Conservation (phyloP, 352 stramenopile genomes). For the Globisporangium abappressorium region DNA sequence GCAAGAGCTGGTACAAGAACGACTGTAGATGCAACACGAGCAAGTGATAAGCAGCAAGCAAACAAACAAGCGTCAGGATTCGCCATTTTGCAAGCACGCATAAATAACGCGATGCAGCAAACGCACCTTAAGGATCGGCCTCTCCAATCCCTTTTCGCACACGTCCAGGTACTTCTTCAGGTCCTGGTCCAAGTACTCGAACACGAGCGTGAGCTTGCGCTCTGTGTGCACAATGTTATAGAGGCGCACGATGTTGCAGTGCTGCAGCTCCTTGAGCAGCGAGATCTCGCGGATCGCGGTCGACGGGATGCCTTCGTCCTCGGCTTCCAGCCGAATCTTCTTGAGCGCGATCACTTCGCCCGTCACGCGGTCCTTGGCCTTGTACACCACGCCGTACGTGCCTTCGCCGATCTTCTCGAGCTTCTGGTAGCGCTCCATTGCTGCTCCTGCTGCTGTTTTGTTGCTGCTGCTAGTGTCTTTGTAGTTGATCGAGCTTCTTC, state of each 20-base stretch:
- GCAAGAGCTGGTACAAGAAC: slow-evolving; percentile 99
- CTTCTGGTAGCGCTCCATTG: slow-evolving; percentile 93
- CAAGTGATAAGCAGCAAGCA: background rate
- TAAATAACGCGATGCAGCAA: background rate
- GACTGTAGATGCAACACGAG: slow-evolving; percentile 29
- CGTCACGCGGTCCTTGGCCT: slow-evolving; percentile 94
- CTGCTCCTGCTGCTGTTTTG: background rate
- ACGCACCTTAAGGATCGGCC: slow-evolving; percentile 77
- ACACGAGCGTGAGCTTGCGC: slow-evolving; percentile 98
- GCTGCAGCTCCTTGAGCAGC: slow-evolving; percentile 96
- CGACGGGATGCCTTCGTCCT: slow-evolving; percentile 97
- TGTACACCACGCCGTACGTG: slow-evolving; percentile 99
- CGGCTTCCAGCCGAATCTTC: slow-evolving; percentile 99
- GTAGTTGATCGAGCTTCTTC: background rate
- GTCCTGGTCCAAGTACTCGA: slow-evolving; percentile 99
- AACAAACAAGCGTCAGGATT: background rate
- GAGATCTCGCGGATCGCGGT: slow-evolving; percentile 99
- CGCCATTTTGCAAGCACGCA: slow-evolving; percentile 6
- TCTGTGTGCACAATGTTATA: slow-evolving; percentile 99
- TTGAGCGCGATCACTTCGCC: slow-evolving; percentile 99
- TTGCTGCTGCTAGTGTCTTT: background rate
- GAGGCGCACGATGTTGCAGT: slow-evolving; percentile 98
- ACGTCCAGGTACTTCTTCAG: slow-evolving; percentile 99
- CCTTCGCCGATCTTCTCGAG: slow-evolving; percentile 97
- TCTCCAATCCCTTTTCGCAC: slow-evolving; percentile 96